phyloP scores from a whole-genome alignment of 2,329 filamentous ascomycete genomes.

The Aureobasidium pullulans region DNA sequence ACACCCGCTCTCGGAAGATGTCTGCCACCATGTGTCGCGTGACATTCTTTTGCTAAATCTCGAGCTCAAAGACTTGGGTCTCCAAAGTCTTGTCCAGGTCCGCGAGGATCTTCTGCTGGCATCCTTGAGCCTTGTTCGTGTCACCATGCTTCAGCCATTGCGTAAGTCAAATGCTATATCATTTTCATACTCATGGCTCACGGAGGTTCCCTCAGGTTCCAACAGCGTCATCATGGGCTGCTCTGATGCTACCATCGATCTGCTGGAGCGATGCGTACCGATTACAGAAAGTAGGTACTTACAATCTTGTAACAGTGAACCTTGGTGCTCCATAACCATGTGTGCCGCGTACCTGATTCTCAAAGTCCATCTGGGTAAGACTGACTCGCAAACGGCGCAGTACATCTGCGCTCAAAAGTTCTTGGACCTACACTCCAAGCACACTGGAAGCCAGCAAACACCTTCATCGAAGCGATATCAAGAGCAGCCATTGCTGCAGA shows the following conservation, averaged over 20 bases:
- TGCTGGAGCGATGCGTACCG: background rate
- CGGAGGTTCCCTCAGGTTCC: background rate
- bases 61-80: background rate
- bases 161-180: background rate
- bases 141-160: background rate
- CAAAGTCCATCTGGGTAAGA: background rate
- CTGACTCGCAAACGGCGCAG: background rate
- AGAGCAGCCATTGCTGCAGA: too few relatives aligned
- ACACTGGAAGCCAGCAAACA: too few relatives aligned
- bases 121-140: background rate
- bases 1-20: background rate
- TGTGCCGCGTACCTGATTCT: background rate
- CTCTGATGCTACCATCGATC: background rate
- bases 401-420: background rate
- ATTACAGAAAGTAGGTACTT: background rate
- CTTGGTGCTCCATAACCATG: background rate
- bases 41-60: background rate
- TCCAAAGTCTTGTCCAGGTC: background rate
- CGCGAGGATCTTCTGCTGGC: background rate
- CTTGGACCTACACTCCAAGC: background rate
- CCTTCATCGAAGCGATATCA: too few relatives aligned
- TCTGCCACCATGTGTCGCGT: background rate
- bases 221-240: background rate
- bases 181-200: background rate
- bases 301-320: background rate